Conservation (phyloP, 805 yeast genomes). For the Starmera pachycereana region DNA sequence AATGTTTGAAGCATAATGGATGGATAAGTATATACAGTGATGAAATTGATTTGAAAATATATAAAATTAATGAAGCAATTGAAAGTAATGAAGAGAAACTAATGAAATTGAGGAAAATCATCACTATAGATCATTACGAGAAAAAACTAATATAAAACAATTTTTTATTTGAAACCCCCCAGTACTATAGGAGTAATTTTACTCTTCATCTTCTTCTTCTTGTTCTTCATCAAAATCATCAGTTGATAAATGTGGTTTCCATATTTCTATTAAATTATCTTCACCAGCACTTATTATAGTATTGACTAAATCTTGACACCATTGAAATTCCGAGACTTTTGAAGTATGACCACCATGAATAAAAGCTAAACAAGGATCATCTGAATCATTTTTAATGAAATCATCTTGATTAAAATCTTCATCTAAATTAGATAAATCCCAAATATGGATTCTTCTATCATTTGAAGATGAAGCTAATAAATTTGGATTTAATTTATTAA, state of each 20-base stretch:
- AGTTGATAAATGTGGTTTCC: conserved; percentile 37
- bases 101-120: conserved; percentile 23
- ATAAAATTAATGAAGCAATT: conserved; percentile 14
- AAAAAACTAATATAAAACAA: not conserved
- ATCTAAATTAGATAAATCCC: conserved; percentile 60
- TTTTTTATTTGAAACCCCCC: too few species aligned
- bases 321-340: conserved; percentile 52
- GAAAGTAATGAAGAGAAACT: conserved; percentile 17
- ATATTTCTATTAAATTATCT: conserved; percentile 65
- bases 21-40: conserved; percentile 31
- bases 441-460: conserved; percentile 61
- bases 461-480: conserved; percentile 47
- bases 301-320: conserved; percentile 53
- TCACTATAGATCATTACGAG: conserved; percentile 28
- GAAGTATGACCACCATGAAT: conserved; percentile 85
- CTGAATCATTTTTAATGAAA: conserved; percentile 43
- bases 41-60: conserved; percentile 26
- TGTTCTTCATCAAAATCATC: conserved; percentile 33
- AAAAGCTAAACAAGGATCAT: conserved; percentile 69
- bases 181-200: too few species aligned
- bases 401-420: conserved; percentile 45
- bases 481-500: conserved; percentile 38
- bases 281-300: conserved; percentile 62
- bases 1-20: conserved; percentile 45
- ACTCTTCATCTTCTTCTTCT: conserved; percentile 13